Conservation (phyloP, 106 monocot species). For the Apostasia ramifera region DNA sequence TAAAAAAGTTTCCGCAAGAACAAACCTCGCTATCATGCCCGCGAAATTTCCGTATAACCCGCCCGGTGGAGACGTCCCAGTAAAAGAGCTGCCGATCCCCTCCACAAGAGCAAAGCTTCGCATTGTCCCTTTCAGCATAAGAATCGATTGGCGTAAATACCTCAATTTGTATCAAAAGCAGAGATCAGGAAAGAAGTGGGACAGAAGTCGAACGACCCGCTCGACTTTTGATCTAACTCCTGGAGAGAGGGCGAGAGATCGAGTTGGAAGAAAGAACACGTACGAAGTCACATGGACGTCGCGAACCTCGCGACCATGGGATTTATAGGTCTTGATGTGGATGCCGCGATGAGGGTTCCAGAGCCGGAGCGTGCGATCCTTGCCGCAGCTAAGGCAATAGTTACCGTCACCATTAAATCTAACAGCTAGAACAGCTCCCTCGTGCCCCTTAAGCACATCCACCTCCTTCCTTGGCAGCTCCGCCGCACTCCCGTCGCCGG, state of each 20-base stretch:
- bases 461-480: slow-evolving; percentile 55
- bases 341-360: slow-evolving; percentile 97
- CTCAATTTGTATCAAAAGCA: background rate
- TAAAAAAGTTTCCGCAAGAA: background rate
- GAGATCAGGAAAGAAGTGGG: background rate
- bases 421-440: slow-evolving; percentile 89
- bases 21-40: slow-evolving; percentile 93
- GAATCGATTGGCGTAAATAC: background rate
- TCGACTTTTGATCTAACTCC: background rate
- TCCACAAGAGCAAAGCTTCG: slow-evolving; percentile 88
- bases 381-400: slow-evolving; percentile 99
- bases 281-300: slow-evolving; percentile 86
- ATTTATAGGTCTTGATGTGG: slow-evolving; percentile 92
- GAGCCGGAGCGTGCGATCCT: slow-evolving; percentile 92
- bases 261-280: background rate
- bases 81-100: slow-evolving; percentile 90
- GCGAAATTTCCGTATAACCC: slow-evolving; percentile 89
- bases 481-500: background rate
- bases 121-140: slow-evolving; percentile 55
- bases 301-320: slow-evolving; percentile 94
- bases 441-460: slow-evolving; percentile 74
- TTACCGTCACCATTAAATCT: slow-evolving; percentile 90
- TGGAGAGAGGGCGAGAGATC: background rate
- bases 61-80: slow-evolving; percentile 79
- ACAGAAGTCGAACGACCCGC: background rate